Evolutionary conservation across 2,329 filamentous ascomycete species (phyloP), one percentile per base, ranked within the genome.

Genomic region (Nigrospora oryzae): DNA sequence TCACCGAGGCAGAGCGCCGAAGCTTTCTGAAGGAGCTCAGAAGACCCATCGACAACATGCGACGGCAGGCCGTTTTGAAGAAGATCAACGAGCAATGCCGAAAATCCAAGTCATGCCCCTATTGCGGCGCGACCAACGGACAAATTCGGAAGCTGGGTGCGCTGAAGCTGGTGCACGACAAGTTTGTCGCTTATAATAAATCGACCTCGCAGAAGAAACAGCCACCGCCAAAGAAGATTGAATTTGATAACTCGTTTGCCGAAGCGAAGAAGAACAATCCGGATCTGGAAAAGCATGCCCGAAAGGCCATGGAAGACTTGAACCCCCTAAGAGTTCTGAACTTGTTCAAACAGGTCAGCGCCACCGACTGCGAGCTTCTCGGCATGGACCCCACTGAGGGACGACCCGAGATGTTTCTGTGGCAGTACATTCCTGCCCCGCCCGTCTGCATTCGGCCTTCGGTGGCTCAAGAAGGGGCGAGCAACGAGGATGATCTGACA

Each of bases 401-500:
- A 11, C 79, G 90, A 15, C 93, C 93, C 0, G 93, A 98, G 62
- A 95, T 95, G 82, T 94, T 97, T 63, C 81, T 98, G 38, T 98
- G 93, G 93, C 90, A 95, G 60, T 95, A 89, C 58, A 76, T 98
- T 33, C 93, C 93, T 1, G 91, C 91, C 1, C 91, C 93, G 1
- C 93, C 93, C 0, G 87, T 97, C 6, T 94, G 89, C 54, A 95
- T 98, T 56, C 79, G 93, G 47, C 93, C 93, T 0, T 96, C 90
- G 0, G 93, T 98, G 15, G 85, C 85, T 30, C 93, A 97, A 63
- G 93, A 97, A 51, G 87, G 81, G 48, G 86, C 90, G 4, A 96
- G 88, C 52, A 98, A 88, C 16, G 93, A 98, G 63, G 93, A 98
- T 59, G 93, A 98, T 57, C 78, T 98, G 49, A 98, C 93, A 0